phyloP scores from a whole-genome alignment of 768 basidiomycete species.

The Rhizopogon vulgaris region DNA sequence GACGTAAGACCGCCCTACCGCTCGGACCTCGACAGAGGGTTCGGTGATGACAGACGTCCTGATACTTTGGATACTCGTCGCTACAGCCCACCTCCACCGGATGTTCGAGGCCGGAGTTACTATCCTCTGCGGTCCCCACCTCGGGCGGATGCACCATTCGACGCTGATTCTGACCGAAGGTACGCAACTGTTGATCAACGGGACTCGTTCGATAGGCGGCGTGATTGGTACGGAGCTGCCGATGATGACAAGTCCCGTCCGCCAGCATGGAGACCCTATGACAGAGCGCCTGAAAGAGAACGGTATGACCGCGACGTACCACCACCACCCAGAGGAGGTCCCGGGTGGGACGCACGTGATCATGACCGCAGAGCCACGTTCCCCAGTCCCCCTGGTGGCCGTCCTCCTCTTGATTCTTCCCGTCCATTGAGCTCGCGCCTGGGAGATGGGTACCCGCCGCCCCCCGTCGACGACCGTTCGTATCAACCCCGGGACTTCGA shows the following conservation, averaged over 20 bases:
- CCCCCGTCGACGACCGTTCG: conserved; percentile 18
- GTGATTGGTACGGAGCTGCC: conserved; percentile 26
- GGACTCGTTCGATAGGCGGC: conserved; percentile 25
- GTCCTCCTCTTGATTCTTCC: conserved; percentile 2
- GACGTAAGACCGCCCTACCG: conserved; percentile 27
- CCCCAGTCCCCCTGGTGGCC: not conserved
- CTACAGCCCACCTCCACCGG: conserved; percentile 28
- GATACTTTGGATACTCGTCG: conserved; percentile 28
- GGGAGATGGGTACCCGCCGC: conserved; percentile 19
- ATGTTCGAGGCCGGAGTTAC: conserved; percentile 29
- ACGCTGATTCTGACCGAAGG: conserved; percentile 29
- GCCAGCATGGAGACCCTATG: conserved; percentile 27
- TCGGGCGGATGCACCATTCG: conserved; percentile 20
- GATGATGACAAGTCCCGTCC: conserved; percentile 36
- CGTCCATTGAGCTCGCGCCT: conserved; percentile 24
- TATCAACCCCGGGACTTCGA: conserved; percentile 25
- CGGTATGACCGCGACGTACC: conserved; percentile 32
- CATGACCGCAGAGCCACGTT: conserved; percentile 7
- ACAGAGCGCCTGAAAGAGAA: conserved; percentile 30
- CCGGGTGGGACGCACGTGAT: not conserved
- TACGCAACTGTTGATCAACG: conserved; percentile 21
- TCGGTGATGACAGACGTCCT: conserved; percentile 31
- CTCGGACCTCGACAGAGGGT: conserved; percentile 31
- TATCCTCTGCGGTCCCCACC: conserved; percentile 28
- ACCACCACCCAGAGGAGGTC: conserved; percentile 14